Base-by-base conservation (phyloP, 805 yeast species). In the Candida insectorum region DNA sequence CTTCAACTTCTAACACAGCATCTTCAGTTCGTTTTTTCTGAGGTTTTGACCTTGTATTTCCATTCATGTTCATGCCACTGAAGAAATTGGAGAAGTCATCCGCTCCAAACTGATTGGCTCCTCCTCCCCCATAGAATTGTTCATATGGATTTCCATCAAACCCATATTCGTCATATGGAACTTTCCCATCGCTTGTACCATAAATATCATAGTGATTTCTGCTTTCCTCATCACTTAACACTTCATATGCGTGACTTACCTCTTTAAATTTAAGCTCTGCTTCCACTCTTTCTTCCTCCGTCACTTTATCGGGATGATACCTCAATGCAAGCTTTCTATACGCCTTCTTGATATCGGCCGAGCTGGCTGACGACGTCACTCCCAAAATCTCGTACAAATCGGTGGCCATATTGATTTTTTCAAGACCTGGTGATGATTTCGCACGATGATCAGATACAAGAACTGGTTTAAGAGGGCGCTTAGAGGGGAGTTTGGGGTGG, bases 231-330 rank as follows among this genome's bases (percentile, higher is more conserved):
- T 89, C 95, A 18, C 77, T 75, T 38, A 91, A 61, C 3, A 83
- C 65, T 52, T 87, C 95, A 54, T 91, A 91, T 0, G 97, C 97
- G 40, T 81, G 83, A 13, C 81, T 73, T 37, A 91, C 75, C 47
- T 82, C 89, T 56, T 91, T 91, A 60, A 91, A 91, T 51, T 71
- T 75, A 41, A 73, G 64, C 57, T 87, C 97, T 3, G 95, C 84
- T 13, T 65, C 75, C 11, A 69, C 81, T 39, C 93, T 67, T 15
- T 77, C 77, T 7, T 74, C 77, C 44, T 78, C 85, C 0, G 76
- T 54, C 2, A 77, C 88, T 54, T 93, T 91, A 54, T 84, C 94
- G 1, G 94, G 94, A 51, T 84, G 94, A 40, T 74, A 69, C 28
- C 62, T 57, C 20, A 84, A 61, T 40, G 89, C 84, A 20, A 72